phyloP scores from a whole-genome alignment of 2,329 filamentous ascomycete species.

The Plenodomus tracheiphilus region DNA sequence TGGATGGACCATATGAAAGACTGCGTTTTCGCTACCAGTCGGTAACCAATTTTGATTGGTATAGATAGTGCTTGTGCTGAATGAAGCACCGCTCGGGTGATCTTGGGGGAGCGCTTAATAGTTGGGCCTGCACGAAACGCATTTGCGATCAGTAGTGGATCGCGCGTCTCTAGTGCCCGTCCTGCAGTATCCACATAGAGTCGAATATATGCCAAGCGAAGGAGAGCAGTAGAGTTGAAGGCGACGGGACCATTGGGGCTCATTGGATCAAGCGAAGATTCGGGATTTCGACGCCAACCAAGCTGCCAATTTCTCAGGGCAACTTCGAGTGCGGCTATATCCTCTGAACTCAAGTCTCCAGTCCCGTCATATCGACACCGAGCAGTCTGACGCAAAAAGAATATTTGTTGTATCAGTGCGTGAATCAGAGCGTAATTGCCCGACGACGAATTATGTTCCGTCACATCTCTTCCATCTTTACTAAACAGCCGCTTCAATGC shows the following conservation, averaged over 20 bases:
- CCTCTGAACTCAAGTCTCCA: constrained; percentile 40
- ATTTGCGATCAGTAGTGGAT: constrained; percentile 63
- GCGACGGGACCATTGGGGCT: constrained; percentile 64
- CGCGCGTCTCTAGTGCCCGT: constrained; percentile 66
- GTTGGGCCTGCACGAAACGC: constrained; percentile 63
- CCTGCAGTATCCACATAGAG: constrained; percentile 68
- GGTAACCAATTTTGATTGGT: constrained; percentile 59
- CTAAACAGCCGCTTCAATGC: constrained; percentile 41
- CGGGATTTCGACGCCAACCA: constrained; percentile 46
- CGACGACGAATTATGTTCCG: constrained; percentile 35
- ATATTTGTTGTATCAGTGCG: constrained; percentile 72
- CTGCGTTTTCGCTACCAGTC: constrained; percentile 46
- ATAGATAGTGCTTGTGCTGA: constrained; percentile 70
- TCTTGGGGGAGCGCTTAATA: constrained; percentile 61
- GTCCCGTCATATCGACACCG: constrained; percentile 39
- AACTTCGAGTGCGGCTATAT: constrained; percentile 49
- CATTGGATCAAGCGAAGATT: constrained; percentile 53
- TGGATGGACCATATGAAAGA: constrained; percentile 48
- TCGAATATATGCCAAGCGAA: constrained; percentile 65
- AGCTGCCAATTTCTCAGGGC: constrained; percentile 49
- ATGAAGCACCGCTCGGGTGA: constrained; percentile 68
- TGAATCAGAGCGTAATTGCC: constrained; percentile 75
- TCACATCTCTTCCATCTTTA: constrained; percentile 35
- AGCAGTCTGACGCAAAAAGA: constrained; percentile 62
- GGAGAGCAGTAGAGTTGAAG: constrained; percentile 66